phyloP scores from a whole-genome alignment of 768 basidiomycete species.

The Naganishia vaughanmartiniae region DNA sequence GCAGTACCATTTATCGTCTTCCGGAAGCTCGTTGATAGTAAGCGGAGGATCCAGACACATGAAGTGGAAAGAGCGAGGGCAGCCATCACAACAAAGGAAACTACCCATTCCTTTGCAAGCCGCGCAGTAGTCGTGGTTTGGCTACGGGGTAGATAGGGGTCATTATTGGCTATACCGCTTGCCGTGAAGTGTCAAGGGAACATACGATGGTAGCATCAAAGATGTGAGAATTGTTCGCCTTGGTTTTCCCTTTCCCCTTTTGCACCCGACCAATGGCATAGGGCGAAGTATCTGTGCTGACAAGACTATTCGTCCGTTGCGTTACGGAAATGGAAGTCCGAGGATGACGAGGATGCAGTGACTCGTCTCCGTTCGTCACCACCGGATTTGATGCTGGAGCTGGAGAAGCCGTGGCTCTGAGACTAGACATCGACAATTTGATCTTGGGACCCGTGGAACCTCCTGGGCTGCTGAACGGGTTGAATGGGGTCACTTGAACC shows the following conservation, averaged over 20 bases:
- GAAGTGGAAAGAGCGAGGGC: constrained; percentile 91
- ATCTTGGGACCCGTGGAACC: constrained; percentile 14
- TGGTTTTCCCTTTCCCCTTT: constrained; percentile 28
- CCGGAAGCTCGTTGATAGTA: constrained; percentile 79
- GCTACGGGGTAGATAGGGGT: constrained; percentile 39
- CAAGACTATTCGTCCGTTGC: constrained; percentile 21
- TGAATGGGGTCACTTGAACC: background rate
- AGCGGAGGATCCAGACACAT: constrained; percentile 95
- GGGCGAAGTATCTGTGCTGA: constrained; percentile 29
- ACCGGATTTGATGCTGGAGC: background rate
- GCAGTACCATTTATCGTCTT: constrained; percentile 57
- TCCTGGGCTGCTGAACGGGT: constrained; percentile 19
- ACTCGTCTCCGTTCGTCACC: background rate
- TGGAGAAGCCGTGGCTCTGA: constrained; percentile 1
- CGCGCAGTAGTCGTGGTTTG: constrained; percentile 56
- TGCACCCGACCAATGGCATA: constrained; percentile 28
- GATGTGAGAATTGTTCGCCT: constrained; percentile 2
- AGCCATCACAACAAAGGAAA: constrained; percentile 94
- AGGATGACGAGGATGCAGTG: constrained; percentile 13
- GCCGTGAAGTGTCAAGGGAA: background rate
- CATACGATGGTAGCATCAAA: background rate
- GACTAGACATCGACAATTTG: constrained; percentile 12
- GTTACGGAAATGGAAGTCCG: constrained; percentile 14
- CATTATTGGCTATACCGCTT: background rate
- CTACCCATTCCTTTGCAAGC: constrained; percentile 61